phyloP scores from a whole-genome alignment of 495 filamentous ascomycete genomes.

The Daldinia decipiens region DNA sequence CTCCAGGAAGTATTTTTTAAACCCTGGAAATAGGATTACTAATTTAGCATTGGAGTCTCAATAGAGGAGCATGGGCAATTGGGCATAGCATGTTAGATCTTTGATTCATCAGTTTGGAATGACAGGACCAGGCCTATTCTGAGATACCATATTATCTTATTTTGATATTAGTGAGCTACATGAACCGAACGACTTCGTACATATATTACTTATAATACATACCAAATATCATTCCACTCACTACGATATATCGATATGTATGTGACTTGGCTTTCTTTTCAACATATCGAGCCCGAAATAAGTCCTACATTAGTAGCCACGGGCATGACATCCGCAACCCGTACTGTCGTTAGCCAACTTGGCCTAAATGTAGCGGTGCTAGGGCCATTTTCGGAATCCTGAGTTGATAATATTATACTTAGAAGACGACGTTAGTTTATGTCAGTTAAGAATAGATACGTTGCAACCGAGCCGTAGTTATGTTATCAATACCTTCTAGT shows the following conservation, averaged over 20 bases:
- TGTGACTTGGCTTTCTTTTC: too few species aligned
- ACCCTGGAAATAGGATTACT: background rate
- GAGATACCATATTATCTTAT: conserved; percentile 7
- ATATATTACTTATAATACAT: conserved; percentile 25
- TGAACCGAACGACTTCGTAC: conserved; percentile 1
- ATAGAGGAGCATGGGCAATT: conserved; percentile 22
- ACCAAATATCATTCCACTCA: background rate
- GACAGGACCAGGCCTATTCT: conserved; percentile 8
- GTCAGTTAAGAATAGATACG: too few species aligned
- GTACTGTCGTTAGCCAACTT: too few species aligned
- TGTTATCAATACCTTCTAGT: too few species aligned
- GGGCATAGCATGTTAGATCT: conserved; percentile 25
- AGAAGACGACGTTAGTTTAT: too few species aligned
- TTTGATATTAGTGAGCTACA: conserved; percentile 10
- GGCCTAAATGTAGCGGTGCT: too few species aligned
- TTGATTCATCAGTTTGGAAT: conserved; percentile 21
- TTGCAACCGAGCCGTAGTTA: too few species aligned
- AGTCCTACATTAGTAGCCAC: too few species aligned
- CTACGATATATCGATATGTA: background rate
- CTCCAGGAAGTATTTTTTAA: background rate
- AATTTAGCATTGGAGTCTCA: background rate
- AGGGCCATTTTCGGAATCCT: too few species aligned
- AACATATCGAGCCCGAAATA: too few species aligned
- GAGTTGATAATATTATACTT: too few species aligned
- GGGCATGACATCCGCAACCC: too few species aligned